Evolutionary conservation across 352 stramenopile species (phyloP).

Genomic region (Plasmopara halstedii): DNA sequence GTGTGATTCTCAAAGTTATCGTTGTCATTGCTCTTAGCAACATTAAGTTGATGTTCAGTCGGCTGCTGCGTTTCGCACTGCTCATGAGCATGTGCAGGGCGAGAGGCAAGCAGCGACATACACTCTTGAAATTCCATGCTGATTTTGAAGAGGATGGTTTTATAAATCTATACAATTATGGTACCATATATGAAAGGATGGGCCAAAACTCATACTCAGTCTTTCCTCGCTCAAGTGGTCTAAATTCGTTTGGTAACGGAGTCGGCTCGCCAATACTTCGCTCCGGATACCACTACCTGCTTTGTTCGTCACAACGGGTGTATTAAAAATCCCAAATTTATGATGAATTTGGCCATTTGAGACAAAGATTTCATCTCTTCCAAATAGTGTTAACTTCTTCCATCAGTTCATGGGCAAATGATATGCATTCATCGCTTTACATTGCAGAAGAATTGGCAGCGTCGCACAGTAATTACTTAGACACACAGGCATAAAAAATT

Average conservation of each 20-base stretch:
- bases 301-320: slow-evolving; percentile 69
- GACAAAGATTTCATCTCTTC: slow-evolving; percentile 33
- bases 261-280: slow-evolving; percentile 54
- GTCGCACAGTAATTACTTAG: slow-evolving; percentile 40
- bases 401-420: slow-evolving; percentile 71
- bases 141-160: background rate
- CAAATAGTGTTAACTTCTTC: slow-evolving; percentile 51
- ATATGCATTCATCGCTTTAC: slow-evolving; percentile 73
- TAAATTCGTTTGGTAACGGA: slow-evolving; percentile 35
- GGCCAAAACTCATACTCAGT: slow-evolving; percentile 66
- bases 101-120: slow-evolving; percentile 52
- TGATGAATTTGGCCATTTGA: slow-evolving; percentile 73
- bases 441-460: slow-evolving; percentile 44
- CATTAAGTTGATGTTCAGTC: background rate
- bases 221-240: slow-evolving; percentile 41
- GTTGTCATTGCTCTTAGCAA: background rate
- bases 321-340: slow-evolving; percentile 59
- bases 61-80: slow-evolving; percentile 42
- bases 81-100: slow-evolving; percentile 44
- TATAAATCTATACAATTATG: no score
- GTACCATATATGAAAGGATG: background rate
- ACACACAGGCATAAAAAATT: slow-evolving; percentile 59
- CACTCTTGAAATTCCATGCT: slow-evolving; percentile 66
- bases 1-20: background rate
- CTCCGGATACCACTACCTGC: slow-evolving; percentile 64